Base-by-base conservation (phyloP, 768 basidiomycete genomes). In the Daedalea quercina region DNA sequence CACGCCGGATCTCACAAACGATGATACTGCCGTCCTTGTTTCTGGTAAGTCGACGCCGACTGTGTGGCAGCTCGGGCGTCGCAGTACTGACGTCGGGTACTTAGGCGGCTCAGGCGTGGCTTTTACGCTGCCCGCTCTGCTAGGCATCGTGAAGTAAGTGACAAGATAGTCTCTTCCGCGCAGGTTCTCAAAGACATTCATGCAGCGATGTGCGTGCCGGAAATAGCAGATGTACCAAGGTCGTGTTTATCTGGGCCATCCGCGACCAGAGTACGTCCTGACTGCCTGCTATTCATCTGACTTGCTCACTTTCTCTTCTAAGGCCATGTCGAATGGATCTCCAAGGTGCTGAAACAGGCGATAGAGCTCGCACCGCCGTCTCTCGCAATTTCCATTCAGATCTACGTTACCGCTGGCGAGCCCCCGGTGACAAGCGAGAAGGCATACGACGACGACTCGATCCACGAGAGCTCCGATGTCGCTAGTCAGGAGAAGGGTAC, bases 71-170 rank as follows among this genome's bases (percentile, higher is more conserved):
- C 4, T 26, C 11, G 22, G 12, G 13, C n/a, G n/a, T 47, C 37
- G 35, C 53, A 1, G 51, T 17, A 51, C 8, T 9, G 13, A 37
- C 4, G 6, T 3, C 23, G n/a, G 8, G 1, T 23, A 41, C 35
- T 11, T 40, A 76, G 77, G 77, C 33, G 79, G 79, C 0, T 76
- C 79, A 1, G 79, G 79, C 2, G 63, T 80, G 13, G 69, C 79
- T 2, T 76, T 72, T 52, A 74, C 73, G 1, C 62, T 78, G 4
- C 72, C 79, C 0, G 63, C 77, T 13, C 66, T 79, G 22, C 62
- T 76, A 0, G 69, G 72, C 45, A 52, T 73, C n/a, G 62, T 79
- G 9, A 66, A 68, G 78, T 78, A 55, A 26, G 46, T 47, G 3
- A 31, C 37, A 35, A 35, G 8, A 35, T 17, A 9, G 37, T 40